These are phyloP conservation scores for Eremothecium gossypii DNA, from an alignment of 1,139 yeast genomes.

Conservation along the genomic window DNA sequence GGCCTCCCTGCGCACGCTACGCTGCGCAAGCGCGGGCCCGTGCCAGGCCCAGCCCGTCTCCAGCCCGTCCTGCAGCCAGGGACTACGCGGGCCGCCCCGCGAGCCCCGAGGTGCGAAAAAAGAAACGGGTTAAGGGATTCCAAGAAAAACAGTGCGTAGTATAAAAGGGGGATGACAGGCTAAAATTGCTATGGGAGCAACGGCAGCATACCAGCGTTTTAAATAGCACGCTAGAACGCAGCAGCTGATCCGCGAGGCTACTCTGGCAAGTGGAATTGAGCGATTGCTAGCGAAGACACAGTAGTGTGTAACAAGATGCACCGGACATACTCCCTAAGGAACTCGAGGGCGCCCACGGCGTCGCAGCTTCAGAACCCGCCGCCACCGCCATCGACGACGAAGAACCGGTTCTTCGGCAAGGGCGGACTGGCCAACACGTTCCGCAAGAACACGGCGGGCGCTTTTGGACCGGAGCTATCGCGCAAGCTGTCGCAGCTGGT, in stretches of 20 bases:
- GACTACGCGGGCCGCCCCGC: too few relatives aligned
- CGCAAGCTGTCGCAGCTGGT: constrained; percentile 83
- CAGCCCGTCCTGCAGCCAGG: too few relatives aligned
- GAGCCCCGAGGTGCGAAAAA: background rate
- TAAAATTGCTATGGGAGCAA: background rate
- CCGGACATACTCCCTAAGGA: constrained; percentile 96
- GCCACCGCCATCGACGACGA: constrained; percentile 86
- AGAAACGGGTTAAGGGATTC: background rate
- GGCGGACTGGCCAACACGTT: constrained; percentile 75
- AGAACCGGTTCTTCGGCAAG: constrained; percentile 84
- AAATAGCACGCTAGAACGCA: too few relatives aligned
- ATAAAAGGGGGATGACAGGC: constrained; percentile 1
- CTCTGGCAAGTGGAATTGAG: too few relatives aligned
- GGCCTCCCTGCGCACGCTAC: too few relatives aligned
- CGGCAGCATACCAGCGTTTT: too few relatives aligned
- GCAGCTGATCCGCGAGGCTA: too few relatives aligned
- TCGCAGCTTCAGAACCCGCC: constrained; percentile 91
- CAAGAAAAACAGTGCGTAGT: background rate
- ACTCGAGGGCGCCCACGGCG: constrained; percentile 93
- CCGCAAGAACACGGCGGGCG: constrained; percentile 85
- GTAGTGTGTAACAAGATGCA: constrained; percentile 47
- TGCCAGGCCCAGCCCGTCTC: too few relatives aligned
- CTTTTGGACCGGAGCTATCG: constrained; percentile 89
- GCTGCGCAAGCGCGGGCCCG: too few relatives aligned
- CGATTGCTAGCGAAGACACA: too few relatives aligned